Percentiles rank a stretch among this genome's conserved stretches.
Evolutionary conservation across 1,284 basidiomycete genomes (phyloP).

Genomic region (Rhodofomes roseus): DNA sequence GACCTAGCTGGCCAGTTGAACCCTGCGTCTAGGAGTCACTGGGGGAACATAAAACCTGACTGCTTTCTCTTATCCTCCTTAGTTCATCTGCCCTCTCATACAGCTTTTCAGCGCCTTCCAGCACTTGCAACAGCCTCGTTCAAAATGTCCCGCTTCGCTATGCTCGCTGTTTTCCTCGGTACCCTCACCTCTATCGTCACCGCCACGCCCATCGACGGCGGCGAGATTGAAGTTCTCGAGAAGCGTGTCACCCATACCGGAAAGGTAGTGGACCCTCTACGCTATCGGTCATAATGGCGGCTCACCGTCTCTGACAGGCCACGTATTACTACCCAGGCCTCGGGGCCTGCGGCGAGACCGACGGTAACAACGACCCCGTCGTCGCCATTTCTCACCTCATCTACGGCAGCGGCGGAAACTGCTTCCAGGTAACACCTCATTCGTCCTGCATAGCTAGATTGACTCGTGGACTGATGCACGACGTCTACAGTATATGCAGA

Average conservation of each 20-base stretch:
- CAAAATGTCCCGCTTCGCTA: not conserved
- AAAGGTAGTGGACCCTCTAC: not conserved
- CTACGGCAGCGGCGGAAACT: conserved; percentile 2
- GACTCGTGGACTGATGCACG: not conserved
- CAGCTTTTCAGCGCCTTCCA: too few relatives aligned
- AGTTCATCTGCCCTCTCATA: not conserved
- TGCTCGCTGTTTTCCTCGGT: not conserved
- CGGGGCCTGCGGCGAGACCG: conserved; percentile 1
- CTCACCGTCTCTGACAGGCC: not conserved
- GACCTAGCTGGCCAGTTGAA: too few relatives aligned
- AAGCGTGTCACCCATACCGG: not conserved
- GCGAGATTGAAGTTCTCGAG: not conserved
- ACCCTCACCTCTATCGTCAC: not conserved
- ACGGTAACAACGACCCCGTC: not conserved
- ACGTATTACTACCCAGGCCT: not conserved
- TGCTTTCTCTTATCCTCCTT: not conserved
- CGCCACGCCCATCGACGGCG: not conserved
- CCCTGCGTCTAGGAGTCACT: too few relatives aligned
- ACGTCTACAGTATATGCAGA: not conserved
- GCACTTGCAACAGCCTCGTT: not conserved
- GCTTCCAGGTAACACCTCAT: not conserved
- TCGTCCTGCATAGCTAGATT: too few relatives aligned
- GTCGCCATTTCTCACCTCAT: not conserved
- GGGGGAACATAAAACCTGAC: too few relatives aligned
- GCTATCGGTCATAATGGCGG: not conserved